These are phyloP conservation scores for Claviceps sorghi DNA, from an alignment of 2,329 filamentous ascomycete species.

Conservation along the genomic window DNA sequence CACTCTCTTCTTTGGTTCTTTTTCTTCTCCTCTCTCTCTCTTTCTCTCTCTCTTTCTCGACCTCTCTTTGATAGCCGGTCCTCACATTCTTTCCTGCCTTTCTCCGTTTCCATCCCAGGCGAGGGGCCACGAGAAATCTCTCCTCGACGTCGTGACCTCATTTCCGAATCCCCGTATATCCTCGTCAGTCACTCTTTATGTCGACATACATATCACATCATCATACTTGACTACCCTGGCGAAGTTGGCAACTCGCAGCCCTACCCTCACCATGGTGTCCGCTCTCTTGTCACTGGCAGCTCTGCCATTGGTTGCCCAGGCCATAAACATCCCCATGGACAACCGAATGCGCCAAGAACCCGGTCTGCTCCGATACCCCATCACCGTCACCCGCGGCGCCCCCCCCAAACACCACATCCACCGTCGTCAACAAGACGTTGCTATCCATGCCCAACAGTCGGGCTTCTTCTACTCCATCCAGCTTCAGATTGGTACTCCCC, in stretches of 20 bases:
- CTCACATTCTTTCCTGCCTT: not conserved
- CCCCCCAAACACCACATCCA: constrained; percentile 14
- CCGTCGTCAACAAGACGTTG: constrained; percentile 17
- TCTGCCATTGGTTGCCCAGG: constrained; percentile 14
- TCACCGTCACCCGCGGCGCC: constrained; percentile 15
- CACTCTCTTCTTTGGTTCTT: not conserved
- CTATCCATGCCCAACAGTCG: constrained; percentile 12
- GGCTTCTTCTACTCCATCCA: constrained; percentile 26
- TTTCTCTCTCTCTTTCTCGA: not conserved
- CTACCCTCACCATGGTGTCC: constrained; percentile 14
- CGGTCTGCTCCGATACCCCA: constrained; percentile 17
- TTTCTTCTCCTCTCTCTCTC: not conserved
- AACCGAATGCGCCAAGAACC: constrained; percentile 10
- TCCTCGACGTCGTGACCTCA: not conserved
- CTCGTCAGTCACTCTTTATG: constrained; percentile 15
- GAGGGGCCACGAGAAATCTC: not conserved
- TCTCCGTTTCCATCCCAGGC: constrained; percentile 1
- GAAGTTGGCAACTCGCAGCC: not conserved
- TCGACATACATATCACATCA: constrained; percentile 5
- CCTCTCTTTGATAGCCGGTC: not conserved
- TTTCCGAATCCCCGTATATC: not conserved
- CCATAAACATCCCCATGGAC: constrained; percentile 11
- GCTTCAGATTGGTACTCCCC: constrained; percentile 23
- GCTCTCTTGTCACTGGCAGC: constrained; percentile 16
- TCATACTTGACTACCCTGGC: not conserved